Base-by-base conservation (phyloP, 2,329 filamentous ascomycete genomes). In the Aspergillus cejpii region DNA sequence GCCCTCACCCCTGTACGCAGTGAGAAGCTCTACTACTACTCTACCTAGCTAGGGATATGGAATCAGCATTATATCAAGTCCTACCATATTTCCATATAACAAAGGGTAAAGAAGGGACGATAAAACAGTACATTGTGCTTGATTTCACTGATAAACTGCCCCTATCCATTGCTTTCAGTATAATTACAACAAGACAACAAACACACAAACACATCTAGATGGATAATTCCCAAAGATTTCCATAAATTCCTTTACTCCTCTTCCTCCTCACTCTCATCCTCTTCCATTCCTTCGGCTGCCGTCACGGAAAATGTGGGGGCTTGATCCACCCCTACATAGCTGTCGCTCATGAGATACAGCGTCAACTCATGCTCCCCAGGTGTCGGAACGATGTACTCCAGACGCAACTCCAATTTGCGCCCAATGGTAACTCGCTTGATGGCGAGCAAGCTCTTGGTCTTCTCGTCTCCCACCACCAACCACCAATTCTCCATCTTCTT, bases 401-500 rank as follows among this genome's bases (percentile, higher is more conserved):
- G 73, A 61, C 81, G 82, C 45, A 89, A 78, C 60, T 87, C 84
- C 58, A 95, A 70, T 62, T 85, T 83, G 56, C 79, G 79, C 31
- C 83, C 85, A 52, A 98, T 84, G 1, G 90, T 94, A 48, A 98
- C 84, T 56, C 91, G 81, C 77, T 97, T 98, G 73, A 97, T 95
- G 2, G 87, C 90, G 46, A 97, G 74, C 50, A 98, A 74, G 52
- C 78, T 90, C 73, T 88, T 91, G 31, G 85, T 87, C 65, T 81
- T 85, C 71, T 96, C 89, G 57, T 97, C 90, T 23, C 90, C 91
- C 26, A 98, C 87, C 15, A 98, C 87, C 44, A 98, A 73, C 92
- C 92, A 98, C 90, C 90, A 98, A 64, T 92, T 95, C 76, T 98
- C 92, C 73, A 87, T 84, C 77, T 98, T 98, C 67, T 85, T 84